Evolutionary conservation across 768 basidiomycete genomes (phyloP).

Genomic region (Podaxis carcinomalis): DNA sequence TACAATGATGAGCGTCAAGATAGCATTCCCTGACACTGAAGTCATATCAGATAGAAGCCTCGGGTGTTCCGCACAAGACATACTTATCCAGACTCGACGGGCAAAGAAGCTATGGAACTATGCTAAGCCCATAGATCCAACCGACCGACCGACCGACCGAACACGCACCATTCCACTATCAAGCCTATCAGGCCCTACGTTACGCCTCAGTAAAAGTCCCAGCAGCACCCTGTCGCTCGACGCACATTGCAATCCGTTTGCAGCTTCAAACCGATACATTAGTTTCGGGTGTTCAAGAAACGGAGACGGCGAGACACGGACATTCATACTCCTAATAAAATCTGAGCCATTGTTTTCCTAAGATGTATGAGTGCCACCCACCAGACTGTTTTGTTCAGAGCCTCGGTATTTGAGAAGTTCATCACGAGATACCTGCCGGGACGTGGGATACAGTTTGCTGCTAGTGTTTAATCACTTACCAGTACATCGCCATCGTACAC

Average conservation of each 20-base stretch:
- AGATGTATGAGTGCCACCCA: slow-evolving; percentile 18
- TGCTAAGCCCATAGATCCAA: not conserved
- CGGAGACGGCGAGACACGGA: slow-evolving; percentile 15
- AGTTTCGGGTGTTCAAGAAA: not conserved
- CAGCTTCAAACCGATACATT: slow-evolving; percentile 26
- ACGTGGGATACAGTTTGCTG: not conserved
- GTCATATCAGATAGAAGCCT: not conserved
- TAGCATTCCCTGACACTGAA: slow-evolving; percentile 40
- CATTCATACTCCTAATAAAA: slow-evolving; percentile 37
- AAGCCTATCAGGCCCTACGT: slow-evolving; percentile 42
- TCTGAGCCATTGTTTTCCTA: not conserved
- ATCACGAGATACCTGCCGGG: slow-evolving; percentile 39
- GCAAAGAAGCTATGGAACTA: slow-evolving; percentile 42
- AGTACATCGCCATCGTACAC: slow-evolving; percentile 41
- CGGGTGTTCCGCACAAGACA: slow-evolving; percentile 12
- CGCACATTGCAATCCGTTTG: slow-evolving; percentile 50
- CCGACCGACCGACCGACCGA: not conserved
- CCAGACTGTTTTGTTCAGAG: slow-evolving; percentile 37
- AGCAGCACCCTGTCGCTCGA: not conserved
- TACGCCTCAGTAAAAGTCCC: not conserved
- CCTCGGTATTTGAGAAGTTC: slow-evolving; percentile 34
- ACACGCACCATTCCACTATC: slow-evolving; percentile 40
- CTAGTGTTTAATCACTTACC: slow-evolving; percentile 24
- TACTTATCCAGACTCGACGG: slow-evolving; percentile 47
- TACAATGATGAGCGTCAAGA: slow-evolving; percentile 40